Evolutionary conservation across 2,329 filamentous ascomycete species (phyloP).

Genomic region (Chaetothyriales sp.): DNA sequence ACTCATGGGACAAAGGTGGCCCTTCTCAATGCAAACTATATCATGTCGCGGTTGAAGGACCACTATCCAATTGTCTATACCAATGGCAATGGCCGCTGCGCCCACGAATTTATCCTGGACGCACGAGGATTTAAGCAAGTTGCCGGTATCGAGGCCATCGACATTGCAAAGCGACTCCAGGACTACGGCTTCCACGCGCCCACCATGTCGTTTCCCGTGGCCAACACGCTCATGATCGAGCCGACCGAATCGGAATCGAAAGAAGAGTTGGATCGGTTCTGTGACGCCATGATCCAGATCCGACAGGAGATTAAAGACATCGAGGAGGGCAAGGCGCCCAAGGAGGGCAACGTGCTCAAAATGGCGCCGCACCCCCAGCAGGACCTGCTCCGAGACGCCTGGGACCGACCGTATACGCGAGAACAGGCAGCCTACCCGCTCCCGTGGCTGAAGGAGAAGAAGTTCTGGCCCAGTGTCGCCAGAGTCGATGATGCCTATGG

Average conservation of each 20-base stretch:
- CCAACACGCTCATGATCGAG: conserved; percentile 95
- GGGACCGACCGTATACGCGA: conserved; percentile 68
- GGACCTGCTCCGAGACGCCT: conserved; percentile 62
- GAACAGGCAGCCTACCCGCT: conserved; percentile 81
- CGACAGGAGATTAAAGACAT: conserved; percentile 70
- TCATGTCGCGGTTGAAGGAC: conserved; percentile 70
- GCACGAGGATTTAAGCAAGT: conserved; percentile 70
- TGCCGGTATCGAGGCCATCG: conserved; percentile 76
- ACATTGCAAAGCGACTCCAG: conserved; percentile 90
- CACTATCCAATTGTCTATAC: conserved; percentile 92
- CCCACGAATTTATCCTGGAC: conserved; percentile 95
- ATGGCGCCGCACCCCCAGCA: conserved; percentile 75
- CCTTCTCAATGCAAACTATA: conserved; percentile 94
- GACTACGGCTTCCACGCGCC: conserved; percentile 96
- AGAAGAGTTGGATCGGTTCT: conserved; percentile 84
- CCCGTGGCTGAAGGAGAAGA: conserved; percentile 76
- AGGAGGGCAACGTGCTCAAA: conserved; percentile 71
- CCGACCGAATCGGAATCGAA: conserved; percentile 89
- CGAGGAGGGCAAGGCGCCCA: conserved; percentile 64
- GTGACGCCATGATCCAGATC: conserved; percentile 77
- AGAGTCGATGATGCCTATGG: conserved; percentile 84
- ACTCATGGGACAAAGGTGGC: conserved; percentile 84
- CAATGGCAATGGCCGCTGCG: conserved; percentile 74
- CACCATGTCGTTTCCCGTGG: conserved; percentile 92
- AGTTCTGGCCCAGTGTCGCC: conserved; percentile 88